Evolutionary conservation across 257 asterid genomes (phyloP).

Genomic region (Solanum bulbocastanum): DNA sequence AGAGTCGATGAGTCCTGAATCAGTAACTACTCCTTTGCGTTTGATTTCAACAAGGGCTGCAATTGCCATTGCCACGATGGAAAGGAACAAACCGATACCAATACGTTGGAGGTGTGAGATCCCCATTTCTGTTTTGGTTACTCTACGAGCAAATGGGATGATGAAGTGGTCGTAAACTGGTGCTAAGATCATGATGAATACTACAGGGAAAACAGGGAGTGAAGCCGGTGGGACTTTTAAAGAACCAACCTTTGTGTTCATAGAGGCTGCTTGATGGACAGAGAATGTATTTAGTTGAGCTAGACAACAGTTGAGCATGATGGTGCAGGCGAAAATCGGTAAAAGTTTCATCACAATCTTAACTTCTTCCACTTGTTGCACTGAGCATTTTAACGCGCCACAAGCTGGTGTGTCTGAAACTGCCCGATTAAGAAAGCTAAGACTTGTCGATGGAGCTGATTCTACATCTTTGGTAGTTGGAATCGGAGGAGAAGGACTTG

Average conservation of each 20-base stretch:
- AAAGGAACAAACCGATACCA: slow-evolving; percentile 61
- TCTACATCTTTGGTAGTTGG: neutral
- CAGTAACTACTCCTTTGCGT: slow-evolving; percentile 42
- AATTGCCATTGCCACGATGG: slow-evolving; percentile 56
- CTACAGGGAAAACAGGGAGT: slow-evolving; percentile 78
- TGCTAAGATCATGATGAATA: slow-evolving; percentile 70
- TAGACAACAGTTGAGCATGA: slow-evolving; percentile 75
- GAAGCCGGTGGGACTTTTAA: slow-evolving; percentile 83
- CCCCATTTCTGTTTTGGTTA: slow-evolving; percentile 58
- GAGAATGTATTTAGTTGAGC: slow-evolving; percentile 95
- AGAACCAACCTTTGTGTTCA: slow-evolving; percentile 70
- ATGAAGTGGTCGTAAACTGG: slow-evolving; percentile 68
- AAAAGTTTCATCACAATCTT: slow-evolving; percentile 61
- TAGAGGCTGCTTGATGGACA: slow-evolving; percentile 90
- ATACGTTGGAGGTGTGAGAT: slow-evolving; percentile 72
- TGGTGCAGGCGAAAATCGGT: slow-evolving; percentile 81
- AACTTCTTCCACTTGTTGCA: slow-evolving; percentile 67
- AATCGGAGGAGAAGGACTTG: slow-evolving; percentile 22
- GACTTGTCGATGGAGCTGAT: slow-evolving; percentile 9
- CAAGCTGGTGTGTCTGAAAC: neutral
- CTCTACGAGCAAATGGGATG: slow-evolving; percentile 52
- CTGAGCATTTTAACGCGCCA: neutral
- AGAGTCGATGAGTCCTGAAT: slow-evolving; percentile 22
- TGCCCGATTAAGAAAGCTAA: slow-evolving; percentile 20
- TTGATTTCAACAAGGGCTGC: slow-evolving; percentile 77